Percentiles rank a stretch among this genome's conserved stretches.
phyloP scores from a whole-genome alignment of 2,329 filamentous ascomycete genomes.

The Teratosphaeria pseudoeucalypti region DNA sequence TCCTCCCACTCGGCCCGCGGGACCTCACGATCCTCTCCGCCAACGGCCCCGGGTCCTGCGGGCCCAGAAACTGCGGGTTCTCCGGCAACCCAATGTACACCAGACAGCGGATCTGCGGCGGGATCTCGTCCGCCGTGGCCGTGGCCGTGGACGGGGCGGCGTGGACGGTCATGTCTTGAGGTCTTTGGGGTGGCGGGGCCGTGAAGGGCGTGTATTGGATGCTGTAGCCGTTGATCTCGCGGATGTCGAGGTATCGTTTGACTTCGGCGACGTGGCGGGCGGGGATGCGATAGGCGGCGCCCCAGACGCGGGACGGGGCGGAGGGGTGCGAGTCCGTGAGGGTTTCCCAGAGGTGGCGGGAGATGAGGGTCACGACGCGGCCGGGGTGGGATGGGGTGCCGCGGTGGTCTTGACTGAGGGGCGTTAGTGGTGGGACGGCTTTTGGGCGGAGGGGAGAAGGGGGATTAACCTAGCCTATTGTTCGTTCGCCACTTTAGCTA shows the following conservation, averaged over 20 bases:
- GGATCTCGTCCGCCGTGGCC: neutral
- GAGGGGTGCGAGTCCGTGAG: slow-evolving; percentile 55
- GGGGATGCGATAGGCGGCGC: slow-evolving; percentile 71
- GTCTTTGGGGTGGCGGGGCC: slow-evolving; percentile 41
- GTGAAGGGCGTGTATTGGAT: slow-evolving; percentile 79
- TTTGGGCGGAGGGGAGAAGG: neutral
- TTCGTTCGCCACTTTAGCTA: slow-evolving; percentile 5
- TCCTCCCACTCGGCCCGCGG: slow-evolving; percentile 74
- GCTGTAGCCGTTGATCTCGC: slow-evolving; percentile 94
- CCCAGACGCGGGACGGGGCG: slow-evolving; percentile 66
- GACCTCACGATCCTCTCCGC: slow-evolving; percentile 72
- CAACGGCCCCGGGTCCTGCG: slow-evolving; percentile 66
- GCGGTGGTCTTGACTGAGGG: slow-evolving; percentile 77
- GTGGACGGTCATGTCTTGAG: slow-evolving; percentile 41
- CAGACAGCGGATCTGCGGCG: slow-evolving; percentile 46
- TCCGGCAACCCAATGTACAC: slow-evolving; percentile 92
- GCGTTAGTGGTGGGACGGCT: neutral
- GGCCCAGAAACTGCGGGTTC: slow-evolving; percentile 84
- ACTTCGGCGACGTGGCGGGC: slow-evolving; percentile 68
- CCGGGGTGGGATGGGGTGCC: slow-evolving; percentile 82
- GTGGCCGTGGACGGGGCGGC: neutral
- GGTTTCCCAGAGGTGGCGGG: slow-evolving; percentile 70
- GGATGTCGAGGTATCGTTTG: slow-evolving; percentile 81
- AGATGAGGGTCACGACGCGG: slow-evolving; percentile 86
- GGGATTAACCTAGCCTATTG: slow-evolving; percentile 20